Percentiles rank a stretch among this genome's conserved stretches.
These are phyloP conservation scores for Wakefieldia striispora DNA, from an alignment of 768 basidiomycete genomes.

Conservation along the genomic window DNA sequence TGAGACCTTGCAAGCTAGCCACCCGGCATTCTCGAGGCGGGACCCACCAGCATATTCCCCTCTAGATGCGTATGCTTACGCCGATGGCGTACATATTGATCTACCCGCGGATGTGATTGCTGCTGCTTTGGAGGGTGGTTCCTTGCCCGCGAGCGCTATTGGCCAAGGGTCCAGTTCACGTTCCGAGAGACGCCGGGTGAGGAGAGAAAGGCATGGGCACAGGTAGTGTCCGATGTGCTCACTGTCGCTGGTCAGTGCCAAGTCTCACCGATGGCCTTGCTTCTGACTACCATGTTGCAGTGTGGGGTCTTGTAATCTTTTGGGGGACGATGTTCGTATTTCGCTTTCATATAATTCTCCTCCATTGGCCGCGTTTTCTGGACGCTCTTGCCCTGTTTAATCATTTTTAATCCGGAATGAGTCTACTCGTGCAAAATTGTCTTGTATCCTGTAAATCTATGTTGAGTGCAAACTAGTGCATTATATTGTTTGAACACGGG, in stretches of 20 bases:
- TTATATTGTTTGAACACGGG: conserved; percentile 1
- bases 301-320: conserved; percentile 21
- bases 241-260: conserved; percentile 16
- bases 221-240: not conserved
- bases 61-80: conserved; percentile 78
- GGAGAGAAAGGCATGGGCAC: conserved; percentile 42
- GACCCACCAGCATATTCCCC: conserved; percentile 89
- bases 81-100: conserved; percentile 90
- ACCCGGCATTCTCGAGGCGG: conserved; percentile 44
- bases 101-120: conserved; percentile 90
- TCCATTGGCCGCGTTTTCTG: conserved; percentile 20
- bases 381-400: conserved; percentile 19
- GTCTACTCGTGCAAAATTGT: conserved; percentile 16
- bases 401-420: conserved; percentile 28
- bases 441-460: conserved; percentile 20
- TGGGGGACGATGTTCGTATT: conserved; percentile 19
- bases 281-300: conserved; percentile 14
- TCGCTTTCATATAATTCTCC: conserved; percentile 23
- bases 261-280: not conserved
- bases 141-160: conserved; percentile 58
- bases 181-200: conserved; percentile 58
- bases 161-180: conserved; percentile 47
- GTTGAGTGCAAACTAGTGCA: conserved; percentile 5
- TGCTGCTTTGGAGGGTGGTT: conserved; percentile 76
- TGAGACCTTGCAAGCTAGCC: conserved; percentile 29